These are phyloP conservation scores for Malus hybrid DNA, from an alignment of 331 rosid species.

Conservation along the genomic window DNA sequence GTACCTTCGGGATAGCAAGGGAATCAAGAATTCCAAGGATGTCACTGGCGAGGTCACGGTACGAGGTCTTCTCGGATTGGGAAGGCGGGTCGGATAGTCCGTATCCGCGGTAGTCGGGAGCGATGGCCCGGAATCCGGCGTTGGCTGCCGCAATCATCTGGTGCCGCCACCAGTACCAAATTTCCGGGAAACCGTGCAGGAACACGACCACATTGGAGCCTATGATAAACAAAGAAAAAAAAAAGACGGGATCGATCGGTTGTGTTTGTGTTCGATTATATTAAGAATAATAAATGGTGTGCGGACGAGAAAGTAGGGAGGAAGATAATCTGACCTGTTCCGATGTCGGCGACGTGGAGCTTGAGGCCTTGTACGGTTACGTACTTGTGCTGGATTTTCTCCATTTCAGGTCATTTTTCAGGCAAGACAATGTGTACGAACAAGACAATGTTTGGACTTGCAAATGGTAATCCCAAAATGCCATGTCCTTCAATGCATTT, in stretches of 20 bases:
- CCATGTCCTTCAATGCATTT: no score
- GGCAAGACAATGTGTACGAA: neutral
- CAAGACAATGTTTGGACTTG: no score
- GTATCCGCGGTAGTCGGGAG: conserved; percentile 63
- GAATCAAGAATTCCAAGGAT: conserved; percentile 46
- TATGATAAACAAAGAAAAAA: neutral
- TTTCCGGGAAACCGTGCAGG: conserved; percentile 79
- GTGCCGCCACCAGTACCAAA: conserved; percentile 94
- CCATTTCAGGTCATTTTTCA: conserved; percentile 9
- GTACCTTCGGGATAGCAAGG: conserved; percentile 54
- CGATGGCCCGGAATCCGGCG: conserved; percentile 63
- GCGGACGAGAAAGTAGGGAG: neutral
- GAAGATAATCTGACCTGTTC: conserved; percentile 36
- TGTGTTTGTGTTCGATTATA: neutral
- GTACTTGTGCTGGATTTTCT: conserved; percentile 53
- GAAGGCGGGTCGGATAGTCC: conserved; percentile 65
- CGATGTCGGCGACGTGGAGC: conserved; percentile 62
- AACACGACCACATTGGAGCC: conserved; percentile 65
- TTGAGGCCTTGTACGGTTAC: conserved; percentile 40
- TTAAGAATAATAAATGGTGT: neutral
- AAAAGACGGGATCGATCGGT: no score
- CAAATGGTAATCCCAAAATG: no score
- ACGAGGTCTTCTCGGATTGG: conserved; percentile 29
- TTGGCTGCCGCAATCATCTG: conserved; percentile 62
- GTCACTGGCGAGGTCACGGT: conserved; percentile 33